Evolutionary conservation across 2,329 filamentous ascomycete species (phyloP), one percentile per base, ranked within the genome.

Genomic region (Myriosclerotinia scirpicola): DNA sequence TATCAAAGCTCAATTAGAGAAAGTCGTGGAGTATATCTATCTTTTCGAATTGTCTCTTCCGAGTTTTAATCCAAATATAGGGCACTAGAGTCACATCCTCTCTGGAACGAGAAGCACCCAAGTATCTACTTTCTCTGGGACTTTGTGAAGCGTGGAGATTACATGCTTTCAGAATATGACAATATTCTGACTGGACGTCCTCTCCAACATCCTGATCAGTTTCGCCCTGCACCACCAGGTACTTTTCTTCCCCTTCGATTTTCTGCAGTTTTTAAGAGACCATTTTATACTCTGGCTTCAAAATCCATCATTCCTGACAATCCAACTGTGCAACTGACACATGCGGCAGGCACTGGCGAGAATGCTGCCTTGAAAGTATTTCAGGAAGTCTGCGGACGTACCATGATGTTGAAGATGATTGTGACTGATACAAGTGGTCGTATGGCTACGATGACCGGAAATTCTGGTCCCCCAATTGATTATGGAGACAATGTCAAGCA

Each of bases 121-220:
- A 40, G 48, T 20, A 76, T 81, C 52, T 78, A 73, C 64, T 73
- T 79, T 69, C 69, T 79, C 42, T 81, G 78, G 78, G 79, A 81
- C 69, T 81, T 81, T 69, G 77, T 77, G 55, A 76, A 74, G 67
- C 76, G 78, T 46, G 79, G 78, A n/a, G 71, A 75, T 48, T 81
- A 80, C 68, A 80, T 80, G 73, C 76, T 80, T 69, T 74, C 73
- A 8, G 78, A 80, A 74, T 74, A 81, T 34, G 77, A 81, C 22
- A 79, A 78, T 53, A 76, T 80, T 63, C 72, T 73, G 22, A 73
- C 73, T 34, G 78, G 78, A 17, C 69, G 71, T 56, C 71, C 75
- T 17, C 64, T 79, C 42, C 69, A 73, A 67, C 71, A 78, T 20
- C 78, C 78, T 1, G 73, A 77, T 11, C 77, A 80, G 69, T 77